A percentile compares a stretch with the other conserved stretches of the same genome.
Conservation (phyloP, 2,329 filamentous ascomycete species). For the Ceratocystiopsis sp. region DNA sequence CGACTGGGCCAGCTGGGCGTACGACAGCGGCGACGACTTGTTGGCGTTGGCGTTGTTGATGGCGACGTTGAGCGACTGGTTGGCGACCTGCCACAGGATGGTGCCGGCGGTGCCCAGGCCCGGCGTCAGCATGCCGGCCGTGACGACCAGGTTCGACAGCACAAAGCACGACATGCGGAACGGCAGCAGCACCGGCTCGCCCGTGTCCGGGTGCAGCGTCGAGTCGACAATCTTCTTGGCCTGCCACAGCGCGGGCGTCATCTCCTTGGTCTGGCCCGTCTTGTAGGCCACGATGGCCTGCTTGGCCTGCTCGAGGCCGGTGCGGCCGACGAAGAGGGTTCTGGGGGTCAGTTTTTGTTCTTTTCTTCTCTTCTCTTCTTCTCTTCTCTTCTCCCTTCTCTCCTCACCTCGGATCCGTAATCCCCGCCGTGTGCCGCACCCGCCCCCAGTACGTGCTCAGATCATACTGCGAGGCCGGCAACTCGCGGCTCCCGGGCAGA, state of each 20-base stretch:
- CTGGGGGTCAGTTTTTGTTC: conserved; percentile 27
- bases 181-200: conserved; percentile 76
- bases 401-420: conserved; percentile 87
- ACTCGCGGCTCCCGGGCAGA: conserved; percentile 53
- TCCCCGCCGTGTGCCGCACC: conserved; percentile 72
- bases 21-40: conserved; percentile 81
- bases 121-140: conserved; percentile 91
- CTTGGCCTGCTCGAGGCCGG: conserved; percentile 77
- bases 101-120: conserved; percentile 70
- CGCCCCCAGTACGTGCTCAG: conserved; percentile 88
- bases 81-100: conserved; percentile 84
- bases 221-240: conserved; percentile 97
- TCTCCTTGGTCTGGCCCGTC: conserved; percentile 56
- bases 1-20: conserved; percentile 66
- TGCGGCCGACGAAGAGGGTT: conserved; percentile 63
- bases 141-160: conserved; percentile 83
- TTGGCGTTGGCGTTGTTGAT: conserved; percentile 98
- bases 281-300: conserved; percentile 70
- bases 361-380: not conserved
- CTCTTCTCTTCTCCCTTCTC: too few relatives aligned
- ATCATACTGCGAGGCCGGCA: conserved; percentile 85
- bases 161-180: conserved; percentile 98
- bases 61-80: conserved; percentile 94
- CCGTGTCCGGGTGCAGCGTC: conserved; percentile 90
- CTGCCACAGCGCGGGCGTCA: conserved; percentile 83